Base-by-base conservation (phyloP, 345 rosid genomes). In the Cardamine occulta region DNA sequence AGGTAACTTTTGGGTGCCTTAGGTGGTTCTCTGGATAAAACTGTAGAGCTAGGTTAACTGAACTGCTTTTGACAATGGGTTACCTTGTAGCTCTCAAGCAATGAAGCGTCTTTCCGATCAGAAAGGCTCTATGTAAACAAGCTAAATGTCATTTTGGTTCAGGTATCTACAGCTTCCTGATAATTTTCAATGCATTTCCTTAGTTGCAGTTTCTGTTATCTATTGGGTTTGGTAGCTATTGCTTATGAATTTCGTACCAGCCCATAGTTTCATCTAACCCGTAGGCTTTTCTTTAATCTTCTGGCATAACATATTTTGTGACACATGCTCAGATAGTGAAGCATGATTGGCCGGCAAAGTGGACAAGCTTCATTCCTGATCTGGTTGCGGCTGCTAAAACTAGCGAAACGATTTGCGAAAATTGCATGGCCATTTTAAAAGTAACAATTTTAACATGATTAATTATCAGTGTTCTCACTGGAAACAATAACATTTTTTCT, bases 401-500 rank as follows among this genome's bases (percentile, higher is more conserved):
- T n/a, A 96, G 97, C 9, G 99, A 96, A 96, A 96, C 98, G 51
- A 88, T 96, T 75, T 96, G 99, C 56, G 99, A 93, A 78, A 96
- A 96, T 84, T 96, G 98, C 91, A 96, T 96, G 99, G 85, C 82
- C 15, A 96, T 96, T 77, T 74, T 96, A 75, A 96, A 96, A 87
- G 98, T 91, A 81, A 79, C 88, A 35, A 44, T 17, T 21, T 18
- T 44, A 40, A 26, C 17, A 29, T 35, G 72, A 66, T 72, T 59
- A 54, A 48, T 52, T 29, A 42, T 73, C 65, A 24, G 64, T 45
- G 64, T 45, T 66, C 26, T 42, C 24, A 34, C 39, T 67, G 47
- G 28, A 61, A 67, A 61, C 4, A 44, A 14, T 77, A 69, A 82
- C 65, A 66, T 34, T 45, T 45, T 51, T 39, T 31, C 51, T 66